Evolutionary conservation across 768 basidiomycete species (phyloP).

Genomic region (Psilocybe tampanensis): DNA sequence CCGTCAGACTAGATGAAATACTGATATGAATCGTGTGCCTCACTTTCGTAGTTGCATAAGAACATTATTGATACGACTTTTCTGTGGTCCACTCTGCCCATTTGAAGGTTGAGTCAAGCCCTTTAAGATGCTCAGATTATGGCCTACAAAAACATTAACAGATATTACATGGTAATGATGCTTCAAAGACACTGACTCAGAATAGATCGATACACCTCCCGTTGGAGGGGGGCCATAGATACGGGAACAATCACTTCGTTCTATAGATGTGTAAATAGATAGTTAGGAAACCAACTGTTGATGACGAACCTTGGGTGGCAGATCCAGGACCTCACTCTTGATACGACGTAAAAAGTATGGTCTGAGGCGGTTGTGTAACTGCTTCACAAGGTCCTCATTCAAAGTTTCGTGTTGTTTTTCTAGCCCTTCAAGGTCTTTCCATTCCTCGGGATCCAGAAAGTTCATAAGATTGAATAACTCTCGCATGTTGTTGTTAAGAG

Average conservation of each 20-base stretch:
- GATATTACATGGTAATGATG: constrained; percentile 10
- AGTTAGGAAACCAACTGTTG: neutral
- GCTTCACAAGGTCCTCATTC: constrained; percentile 76
- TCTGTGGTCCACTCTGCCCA: constrained; percentile 37
- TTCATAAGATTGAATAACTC: constrained; percentile 98
- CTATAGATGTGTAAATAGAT: constrained; percentile 36
- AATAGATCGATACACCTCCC: constrained; percentile 85
- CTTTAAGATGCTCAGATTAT: constrained; percentile 69
- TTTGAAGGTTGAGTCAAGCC: constrained; percentile 51
- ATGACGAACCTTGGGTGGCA: constrained; percentile 83
- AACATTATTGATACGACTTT: constrained; percentile 74
- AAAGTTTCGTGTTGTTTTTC: constrained; percentile 78
- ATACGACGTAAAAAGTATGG: constrained; percentile 94
- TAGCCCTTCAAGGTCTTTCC: constrained; percentile 75
- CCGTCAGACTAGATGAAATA: neutral
- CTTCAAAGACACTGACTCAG: constrained; percentile 52
- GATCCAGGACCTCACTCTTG: constrained; percentile 89
- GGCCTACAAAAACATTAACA: constrained; percentile 43
- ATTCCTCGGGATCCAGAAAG: constrained; percentile 81
- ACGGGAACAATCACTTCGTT: constrained; percentile 93
- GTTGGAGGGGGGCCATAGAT: constrained; percentile 84
- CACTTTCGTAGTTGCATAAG: constrained; percentile 90
- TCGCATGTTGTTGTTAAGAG: constrained; percentile 94
- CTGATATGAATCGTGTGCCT: constrained; percentile 19
- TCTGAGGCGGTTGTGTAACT: constrained; percentile 75